Base-by-base conservation (phyloP, 225 moss, liverwort and hornwort genomes). In the Lunularia cruciata region DNA sequence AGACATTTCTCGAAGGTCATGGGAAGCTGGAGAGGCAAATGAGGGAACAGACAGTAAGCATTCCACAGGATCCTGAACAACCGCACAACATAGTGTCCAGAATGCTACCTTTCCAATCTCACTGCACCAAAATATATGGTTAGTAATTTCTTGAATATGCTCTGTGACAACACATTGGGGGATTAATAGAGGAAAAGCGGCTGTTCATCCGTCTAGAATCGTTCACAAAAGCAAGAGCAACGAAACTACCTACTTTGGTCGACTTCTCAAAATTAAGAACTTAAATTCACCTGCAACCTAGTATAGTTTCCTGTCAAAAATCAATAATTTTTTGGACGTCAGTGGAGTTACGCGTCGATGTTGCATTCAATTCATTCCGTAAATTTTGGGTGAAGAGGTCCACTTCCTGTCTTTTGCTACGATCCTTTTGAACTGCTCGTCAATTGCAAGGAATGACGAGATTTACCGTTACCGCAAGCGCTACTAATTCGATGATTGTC, bases 51-150 rank as follows among this genome's bases (percentile, higher is more conserved):
- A 6, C 15, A 32, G 36, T 15, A 8, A 34, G 11, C 22, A n/a
- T 15, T 19, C 10, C 6, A 10, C 33, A 11, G 22, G 26, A 52
- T 26, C n/a, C 11, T 26, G 5, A 52, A 18, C 32, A 36, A 5
- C 36, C 58, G 16, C 36, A 59, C 36, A 36, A 59, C 12, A 59
- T 36, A 6, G 58, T 19, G 5, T 9, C 58, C 6, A 34, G 58
- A 27, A 3, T 59, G 16, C 9, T 5, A 9, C 58, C 58, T 32
- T 59, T 59, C n/a, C 33, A 59, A 32, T 16, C 8, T 31, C 14
- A 15, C 36, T 59, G 58, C 58, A 8, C 28, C 33, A 59, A 36
- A 27, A 32, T 1, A 59, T 59, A 59, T 15, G 58, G 58, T 59
- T 15, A 32, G 36, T 5, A 40, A 40, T 40, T 13, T 5, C 40